Evolutionary conservation across 768 basidiomycete genomes (phyloP).

Genomic region (Termitomyces sp.): DNA sequence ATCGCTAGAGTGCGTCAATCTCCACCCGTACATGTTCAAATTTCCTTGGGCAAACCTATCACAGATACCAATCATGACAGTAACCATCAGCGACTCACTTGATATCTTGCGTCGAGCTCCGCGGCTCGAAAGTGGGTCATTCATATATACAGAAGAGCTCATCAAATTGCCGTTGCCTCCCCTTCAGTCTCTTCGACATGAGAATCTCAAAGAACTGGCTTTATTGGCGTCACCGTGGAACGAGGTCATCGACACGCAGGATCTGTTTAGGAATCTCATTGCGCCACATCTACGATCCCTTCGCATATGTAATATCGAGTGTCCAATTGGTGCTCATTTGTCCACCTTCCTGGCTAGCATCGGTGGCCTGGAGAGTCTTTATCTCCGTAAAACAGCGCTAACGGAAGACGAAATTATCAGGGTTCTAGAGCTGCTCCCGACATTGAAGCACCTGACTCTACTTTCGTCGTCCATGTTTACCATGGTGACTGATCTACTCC

Average conservation of each 20-base stretch:
- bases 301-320: conserved; percentile 33
- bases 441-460: conserved; percentile 29
- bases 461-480: conserved; percentile 22
- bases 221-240: conserved; percentile 33
- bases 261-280: conserved; percentile 29
- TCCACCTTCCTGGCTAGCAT: conserved; percentile 29
- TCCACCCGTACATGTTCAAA: conserved; percentile 17
- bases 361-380: conserved; percentile 28
- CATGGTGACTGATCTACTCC: conserved; percentile 29
- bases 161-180: conserved; percentile 1
- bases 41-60: conserved; percentile 17
- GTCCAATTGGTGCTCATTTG: conserved; percentile 27
- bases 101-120: conserved; percentile 16
- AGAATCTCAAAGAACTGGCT: conserved; percentile 28
- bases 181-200: conserved; percentile 20
- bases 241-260: conserved; percentile 28
- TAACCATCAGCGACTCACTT: conserved; percentile 11
- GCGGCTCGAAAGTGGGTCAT: conserved; percentile 13
- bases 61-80: conserved; percentile 14
- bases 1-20: conserved; percentile 20
- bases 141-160: conserved; percentile 14
- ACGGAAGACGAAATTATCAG: conserved; percentile 29
- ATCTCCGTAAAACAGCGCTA: conserved; percentile 32
- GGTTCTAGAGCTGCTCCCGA: conserved; percentile 26
- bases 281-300: conserved; percentile 31